Conservation (phyloP, 495 filamentous ascomycete genomes). For the Corynascus novoguineensis region DNA sequence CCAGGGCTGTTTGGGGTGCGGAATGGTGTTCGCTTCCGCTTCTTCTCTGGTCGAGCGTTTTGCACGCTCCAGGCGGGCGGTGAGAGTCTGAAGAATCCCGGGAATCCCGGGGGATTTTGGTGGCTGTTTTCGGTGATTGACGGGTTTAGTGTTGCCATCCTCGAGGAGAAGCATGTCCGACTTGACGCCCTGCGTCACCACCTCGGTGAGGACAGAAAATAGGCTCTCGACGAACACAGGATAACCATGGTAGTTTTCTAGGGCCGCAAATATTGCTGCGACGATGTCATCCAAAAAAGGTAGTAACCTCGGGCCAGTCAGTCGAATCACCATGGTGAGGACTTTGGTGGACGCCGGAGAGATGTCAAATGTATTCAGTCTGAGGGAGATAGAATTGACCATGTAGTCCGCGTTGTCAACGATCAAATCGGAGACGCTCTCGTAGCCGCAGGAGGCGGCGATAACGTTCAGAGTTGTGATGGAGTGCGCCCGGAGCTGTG, state of each 20-base stretch:
- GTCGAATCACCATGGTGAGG: conserved; percentile 85
- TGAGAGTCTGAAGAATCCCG: conserved; percentile 19
- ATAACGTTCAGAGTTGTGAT: conserved; percentile 78
- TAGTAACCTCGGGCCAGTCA: conserved; percentile 75
- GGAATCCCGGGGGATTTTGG: conserved; percentile 7
- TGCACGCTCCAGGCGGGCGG: conserved; percentile 19
- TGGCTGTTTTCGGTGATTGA: conserved; percentile 36
- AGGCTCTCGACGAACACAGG: conserved; percentile 76
- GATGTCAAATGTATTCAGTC: conserved; percentile 85
- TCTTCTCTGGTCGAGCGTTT: conserved; percentile 28
- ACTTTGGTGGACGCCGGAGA: conserved; percentile 88
- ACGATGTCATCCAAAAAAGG: conserved; percentile 91
- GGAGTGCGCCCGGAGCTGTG: conserved; percentile 69
- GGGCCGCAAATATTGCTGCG: conserved; percentile 77
- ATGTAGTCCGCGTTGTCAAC: conserved; percentile 95
- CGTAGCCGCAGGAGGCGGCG: conserved; percentile 68
- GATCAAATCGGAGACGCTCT: conserved; percentile 68
- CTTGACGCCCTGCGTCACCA: conserved; percentile 75
- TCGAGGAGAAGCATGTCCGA: conserved; percentile 52
- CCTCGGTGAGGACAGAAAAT: conserved; percentile 71
- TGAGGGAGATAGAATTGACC: conserved; percentile 83
- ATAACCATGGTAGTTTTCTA: conserved; percentile 93
- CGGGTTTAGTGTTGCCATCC: conserved; percentile 18
- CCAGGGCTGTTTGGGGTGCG: conserved; percentile 28
- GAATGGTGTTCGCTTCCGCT: conserved; percentile 21